These are phyloP conservation scores for Nothophoma quercina DNA, from an alignment of 2,329 filamentous ascomycete species.

Conservation along the genomic window DNA sequence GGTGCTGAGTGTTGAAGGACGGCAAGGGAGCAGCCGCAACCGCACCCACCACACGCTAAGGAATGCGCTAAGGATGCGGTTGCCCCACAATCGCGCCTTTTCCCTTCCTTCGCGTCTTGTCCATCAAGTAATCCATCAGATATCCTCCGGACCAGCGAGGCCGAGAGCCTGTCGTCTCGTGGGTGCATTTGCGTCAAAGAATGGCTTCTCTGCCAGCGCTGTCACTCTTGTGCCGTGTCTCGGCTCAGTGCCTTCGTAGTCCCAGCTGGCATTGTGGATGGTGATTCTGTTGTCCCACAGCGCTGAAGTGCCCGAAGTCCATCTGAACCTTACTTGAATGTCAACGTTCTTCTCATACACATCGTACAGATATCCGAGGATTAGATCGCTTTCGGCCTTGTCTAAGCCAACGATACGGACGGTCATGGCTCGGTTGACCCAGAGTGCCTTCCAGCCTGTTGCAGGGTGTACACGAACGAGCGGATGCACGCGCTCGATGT, in stretches of 20 bases:
- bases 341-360: constrained; percentile 75
- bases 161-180: constrained; percentile 72
- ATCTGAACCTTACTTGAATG: constrained; percentile 75
- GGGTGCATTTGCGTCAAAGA: constrained; percentile 69
- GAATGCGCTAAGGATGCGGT: background rate
- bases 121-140: constrained; percentile 42
- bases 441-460: constrained; percentile 77
- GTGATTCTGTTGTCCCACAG: constrained; percentile 79
- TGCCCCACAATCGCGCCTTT: constrained; percentile 6
- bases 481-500: constrained; percentile 72
- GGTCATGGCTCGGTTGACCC: constrained; percentile 75
- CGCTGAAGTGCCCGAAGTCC: constrained; percentile 71
- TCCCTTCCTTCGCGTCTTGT: constrained; percentile 10
- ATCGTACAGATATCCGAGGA: constrained; percentile 71
- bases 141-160: constrained; percentile 65
- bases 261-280: constrained; percentile 77
- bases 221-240: constrained; percentile 77
- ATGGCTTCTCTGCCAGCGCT: constrained; percentile 73
- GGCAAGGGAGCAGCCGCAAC: constrained; percentile 11
- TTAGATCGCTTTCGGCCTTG: constrained; percentile 71
- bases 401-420: constrained; percentile 73
- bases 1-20: background rate
- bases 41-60: background rate
- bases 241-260: constrained; percentile 72
- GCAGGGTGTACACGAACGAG: constrained; percentile 75